These are phyloP conservation scores for Candida xiaguanensis DNA, from an alignment of 805 yeast species.

Conservation along the genomic window DNA sequence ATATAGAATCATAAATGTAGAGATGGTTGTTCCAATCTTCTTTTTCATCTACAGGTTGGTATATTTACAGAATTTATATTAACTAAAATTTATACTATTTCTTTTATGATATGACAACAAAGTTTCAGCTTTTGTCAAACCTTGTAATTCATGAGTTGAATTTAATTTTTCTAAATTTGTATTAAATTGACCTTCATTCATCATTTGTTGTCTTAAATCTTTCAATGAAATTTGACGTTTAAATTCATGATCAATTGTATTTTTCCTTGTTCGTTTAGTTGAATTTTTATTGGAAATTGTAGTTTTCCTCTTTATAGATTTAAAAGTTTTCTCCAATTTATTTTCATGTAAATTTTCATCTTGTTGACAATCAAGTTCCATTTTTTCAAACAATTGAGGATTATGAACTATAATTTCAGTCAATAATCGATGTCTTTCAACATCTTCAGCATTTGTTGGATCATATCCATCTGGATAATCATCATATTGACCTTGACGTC, in stretches of 20 bases:
- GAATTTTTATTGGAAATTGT: constrained; percentile 24
- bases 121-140: constrained; percentile 47
- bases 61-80: too few species aligned
- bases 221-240: constrained; percentile 31
- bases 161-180: constrained; percentile 35
- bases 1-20: neutral
- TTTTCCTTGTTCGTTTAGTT: constrained; percentile 14
- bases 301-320: constrained; percentile 30
- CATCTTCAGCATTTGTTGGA: constrained; percentile 46
- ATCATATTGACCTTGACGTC: constrained; percentile 46
- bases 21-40: too few species aligned
- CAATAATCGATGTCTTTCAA: constrained; percentile 35
- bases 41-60: too few species aligned
- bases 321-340: constrained; percentile 26
- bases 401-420: constrained; percentile 29
- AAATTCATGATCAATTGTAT: constrained; percentile 23
- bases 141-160: constrained; percentile 47
- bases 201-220: constrained; percentile 37
- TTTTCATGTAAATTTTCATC: constrained; percentile 11
- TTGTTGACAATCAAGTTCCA: constrained; percentile 25
- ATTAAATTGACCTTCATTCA: constrained; percentile 32
- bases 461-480: constrained; percentile 49
- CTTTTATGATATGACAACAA: constrained; percentile 41
- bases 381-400: constrained; percentile 30
- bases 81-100: constrained; percentile 29